These are phyloP conservation scores for Elsinoe perseae DNA, from an alignment of 2,329 filamentous ascomycete genomes.

Conservation along the genomic window DNA sequence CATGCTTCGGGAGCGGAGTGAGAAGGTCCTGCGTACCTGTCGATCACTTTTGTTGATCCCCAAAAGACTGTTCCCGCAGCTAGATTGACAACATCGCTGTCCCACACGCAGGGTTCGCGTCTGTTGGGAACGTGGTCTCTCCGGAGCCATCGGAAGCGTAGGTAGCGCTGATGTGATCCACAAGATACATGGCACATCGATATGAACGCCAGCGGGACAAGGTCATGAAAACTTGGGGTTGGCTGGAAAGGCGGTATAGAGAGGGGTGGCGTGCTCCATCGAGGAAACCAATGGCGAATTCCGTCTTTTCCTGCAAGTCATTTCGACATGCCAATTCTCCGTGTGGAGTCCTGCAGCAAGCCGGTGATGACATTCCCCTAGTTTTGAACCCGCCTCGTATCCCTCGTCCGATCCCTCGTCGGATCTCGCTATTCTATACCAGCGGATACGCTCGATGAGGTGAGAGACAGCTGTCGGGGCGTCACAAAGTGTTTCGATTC, in stretches of 20 bases:
- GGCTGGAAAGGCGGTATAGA: slow-evolving; percentile 6
- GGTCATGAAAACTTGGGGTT: background rate
- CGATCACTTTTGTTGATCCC: background rate
- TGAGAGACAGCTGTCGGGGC: background rate
- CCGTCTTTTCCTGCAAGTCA: background rate
- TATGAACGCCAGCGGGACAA: background rate
- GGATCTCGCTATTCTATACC: background rate
- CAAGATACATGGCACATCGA: background rate
- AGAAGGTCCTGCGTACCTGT: background rate
- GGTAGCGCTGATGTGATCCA: background rate
- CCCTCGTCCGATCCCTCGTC: background rate
- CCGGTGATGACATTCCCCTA: background rate
- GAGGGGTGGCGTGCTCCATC: background rate
- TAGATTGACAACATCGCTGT: background rate
- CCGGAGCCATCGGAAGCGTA: background rate
- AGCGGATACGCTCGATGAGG: background rate
- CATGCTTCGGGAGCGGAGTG: background rate
- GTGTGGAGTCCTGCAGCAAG: background rate
- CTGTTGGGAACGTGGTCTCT: background rate
- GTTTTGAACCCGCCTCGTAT: no score
- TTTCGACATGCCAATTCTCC: background rate
- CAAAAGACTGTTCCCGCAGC: background rate
- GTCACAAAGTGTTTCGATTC: background rate
- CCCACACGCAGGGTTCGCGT: background rate
- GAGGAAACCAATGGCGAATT: background rate